Conservation (phyloP, 495 filamentous ascomycete genomes). For the Diplogelasinospora grovesii region DNA sequence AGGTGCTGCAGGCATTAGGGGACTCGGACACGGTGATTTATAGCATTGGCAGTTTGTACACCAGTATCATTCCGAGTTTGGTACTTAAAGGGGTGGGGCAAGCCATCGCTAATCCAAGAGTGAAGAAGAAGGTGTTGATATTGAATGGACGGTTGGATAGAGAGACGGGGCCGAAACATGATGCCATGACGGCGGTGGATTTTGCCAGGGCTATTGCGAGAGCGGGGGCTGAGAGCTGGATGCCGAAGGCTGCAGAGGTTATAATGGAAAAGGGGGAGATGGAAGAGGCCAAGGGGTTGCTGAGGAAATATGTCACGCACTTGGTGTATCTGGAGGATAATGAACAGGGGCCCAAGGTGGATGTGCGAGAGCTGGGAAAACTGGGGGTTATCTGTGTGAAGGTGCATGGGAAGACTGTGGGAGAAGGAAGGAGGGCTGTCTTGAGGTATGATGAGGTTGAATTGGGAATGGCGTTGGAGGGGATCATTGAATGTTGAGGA, state of each 20-base stretch:
- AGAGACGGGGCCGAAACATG: constrained; percentile 63
- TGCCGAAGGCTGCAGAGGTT: constrained; percentile 40
- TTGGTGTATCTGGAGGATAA: constrained; percentile 72
- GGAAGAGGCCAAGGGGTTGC: too few species aligned
- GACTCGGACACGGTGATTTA: constrained; percentile 67
- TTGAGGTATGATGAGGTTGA: constrained; percentile 73
- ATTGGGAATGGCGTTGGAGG: constrained; percentile 68
- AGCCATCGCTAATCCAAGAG: constrained; percentile 35
- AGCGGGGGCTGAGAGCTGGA: constrained; percentile 45
- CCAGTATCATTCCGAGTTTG: constrained; percentile 68
- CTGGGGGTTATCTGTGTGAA: constrained; percentile 71
- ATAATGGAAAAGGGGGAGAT: constrained; percentile 7
- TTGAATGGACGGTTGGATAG: constrained; percentile 77
- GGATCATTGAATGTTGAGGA: constrained; percentile 56
- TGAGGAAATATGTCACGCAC: constrained; percentile 67
- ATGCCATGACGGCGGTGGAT: constrained; percentile 62
- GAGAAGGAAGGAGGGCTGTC: constrained; percentile 30
- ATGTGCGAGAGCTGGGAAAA: constrained; percentile 53
- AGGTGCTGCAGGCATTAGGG: constrained; percentile 61
- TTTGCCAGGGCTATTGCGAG: constrained; percentile 73
- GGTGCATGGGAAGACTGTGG: constrained; percentile 63
- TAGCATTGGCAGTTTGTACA: constrained; percentile 86
- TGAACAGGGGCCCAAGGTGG: constrained; percentile 54
- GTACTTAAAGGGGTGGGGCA: constrained; percentile 59
- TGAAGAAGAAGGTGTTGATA: constrained; percentile 73